A percentile compares a stretch with the other conserved stretches of the same genome.
These are phyloP conservation scores for Scytalidium sp. DNA, from an alignment of 2,329 filamentous ascomycete species.

Conservation along the genomic window DNA sequence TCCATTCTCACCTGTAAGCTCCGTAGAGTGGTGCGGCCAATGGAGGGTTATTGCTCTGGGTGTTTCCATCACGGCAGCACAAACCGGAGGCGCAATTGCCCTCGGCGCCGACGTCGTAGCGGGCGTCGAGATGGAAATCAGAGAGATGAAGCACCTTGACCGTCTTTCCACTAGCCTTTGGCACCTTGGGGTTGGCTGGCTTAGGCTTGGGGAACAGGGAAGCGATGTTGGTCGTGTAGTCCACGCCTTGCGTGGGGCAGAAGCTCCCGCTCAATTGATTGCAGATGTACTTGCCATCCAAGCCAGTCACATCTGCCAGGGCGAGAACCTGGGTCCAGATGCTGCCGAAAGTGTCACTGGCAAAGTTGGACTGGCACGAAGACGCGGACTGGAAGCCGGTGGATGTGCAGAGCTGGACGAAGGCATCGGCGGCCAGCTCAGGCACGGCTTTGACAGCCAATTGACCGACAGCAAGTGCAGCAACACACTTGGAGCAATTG, in stretches of 20 bases:
- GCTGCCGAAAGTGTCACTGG: conserved; percentile 45
- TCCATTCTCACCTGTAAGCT: conserved; percentile 36
- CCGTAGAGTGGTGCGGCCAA: conserved; percentile 54
- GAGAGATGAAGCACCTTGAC: conserved; percentile 55
- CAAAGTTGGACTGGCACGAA: conserved; percentile 45
- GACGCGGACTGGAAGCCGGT: conserved; percentile 43
- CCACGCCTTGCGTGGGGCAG: conserved; percentile 39
- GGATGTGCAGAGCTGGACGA: conserved; percentile 48
- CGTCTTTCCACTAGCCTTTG: conserved; percentile 46
- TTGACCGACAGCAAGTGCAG: conserved; percentile 47
- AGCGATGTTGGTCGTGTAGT: conserved; percentile 39
- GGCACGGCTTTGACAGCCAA: conserved; percentile 47
- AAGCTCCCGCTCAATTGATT: conserved; percentile 43
- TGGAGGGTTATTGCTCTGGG: conserved; percentile 35
- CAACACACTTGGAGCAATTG: conserved; percentile 52
- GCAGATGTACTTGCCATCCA: conserved; percentile 57
- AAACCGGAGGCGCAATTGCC: conserved; percentile 48
- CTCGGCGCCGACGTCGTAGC: conserved; percentile 50
- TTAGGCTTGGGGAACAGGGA: conserved; percentile 51
- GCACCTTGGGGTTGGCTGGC: conserved; percentile 39
- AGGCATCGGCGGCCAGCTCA: conserved; percentile 42
- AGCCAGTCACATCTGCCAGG: conserved; percentile 47
- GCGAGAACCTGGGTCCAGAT: conserved; percentile 56
- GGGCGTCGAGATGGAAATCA: conserved; percentile 53
- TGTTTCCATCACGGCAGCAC: conserved; percentile 43